These are phyloP conservation scores for Arachis monticola DNA, from an alignment of 331 rosid species.

Conservation along the genomic window DNA sequence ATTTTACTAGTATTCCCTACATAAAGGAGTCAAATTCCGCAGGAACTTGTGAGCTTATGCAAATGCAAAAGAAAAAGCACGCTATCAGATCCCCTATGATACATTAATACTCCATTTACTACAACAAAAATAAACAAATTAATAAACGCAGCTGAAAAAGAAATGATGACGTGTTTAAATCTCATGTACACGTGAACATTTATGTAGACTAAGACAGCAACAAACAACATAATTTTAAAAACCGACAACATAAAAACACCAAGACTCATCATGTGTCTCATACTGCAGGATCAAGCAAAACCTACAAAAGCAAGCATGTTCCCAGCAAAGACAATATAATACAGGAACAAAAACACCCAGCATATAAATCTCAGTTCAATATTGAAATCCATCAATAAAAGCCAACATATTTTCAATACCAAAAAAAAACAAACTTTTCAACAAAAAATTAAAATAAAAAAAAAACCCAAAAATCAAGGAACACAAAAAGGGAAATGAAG, in stretches of 20 bases:
- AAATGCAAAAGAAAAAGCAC: neutral
- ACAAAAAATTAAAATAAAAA: neutral
- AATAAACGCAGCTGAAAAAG: neutral
- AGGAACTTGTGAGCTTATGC: neutral
- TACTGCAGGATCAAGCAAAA: neutral
- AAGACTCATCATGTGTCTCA: neutral
- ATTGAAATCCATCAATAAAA: neutral
- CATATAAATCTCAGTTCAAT: neutral
- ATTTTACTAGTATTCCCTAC: too few relatives aligned
- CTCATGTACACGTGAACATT: neutral
- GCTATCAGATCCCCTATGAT: neutral
- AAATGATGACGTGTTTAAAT: neutral
- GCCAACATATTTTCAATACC: neutral
- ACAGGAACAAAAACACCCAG: neutral
- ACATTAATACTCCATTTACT: too few relatives aligned
- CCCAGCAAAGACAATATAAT: neutral
- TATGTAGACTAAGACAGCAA: neutral
- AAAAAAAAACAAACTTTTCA: neutral
- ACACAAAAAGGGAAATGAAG: neutral
- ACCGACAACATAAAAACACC: neutral
- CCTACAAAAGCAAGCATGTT: neutral
- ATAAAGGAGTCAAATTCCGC: too few relatives aligned
- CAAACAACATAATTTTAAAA: neutral
- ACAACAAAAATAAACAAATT: too few relatives aligned
- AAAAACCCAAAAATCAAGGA: too few relatives aligned